Evolutionary conservation across 169 alveolate species (phyloP).

Genomic region (Cryptosporidium viatorum): DNA sequence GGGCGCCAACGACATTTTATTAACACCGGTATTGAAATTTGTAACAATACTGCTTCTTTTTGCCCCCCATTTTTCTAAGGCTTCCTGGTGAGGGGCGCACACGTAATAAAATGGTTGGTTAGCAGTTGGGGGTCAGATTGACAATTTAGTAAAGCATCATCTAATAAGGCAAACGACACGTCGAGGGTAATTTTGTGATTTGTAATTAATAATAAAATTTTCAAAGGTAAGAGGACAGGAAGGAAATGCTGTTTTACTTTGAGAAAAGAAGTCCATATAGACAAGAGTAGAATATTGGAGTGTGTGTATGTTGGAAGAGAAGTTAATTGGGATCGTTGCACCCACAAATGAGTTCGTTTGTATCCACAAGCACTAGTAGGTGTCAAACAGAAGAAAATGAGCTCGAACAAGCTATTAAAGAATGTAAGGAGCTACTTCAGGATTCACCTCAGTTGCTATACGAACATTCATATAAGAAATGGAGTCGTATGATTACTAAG

Average conservation of each 20-base stretch:
- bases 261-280: neutral
- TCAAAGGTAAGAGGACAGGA: neutral
- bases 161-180: neutral
- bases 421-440: constrained; percentile 55
- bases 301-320: neutral
- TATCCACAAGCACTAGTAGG: neutral
- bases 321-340: neutral
- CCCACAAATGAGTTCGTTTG: constrained; percentile 33
- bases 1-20: constrained; percentile 63
- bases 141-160: neutral
- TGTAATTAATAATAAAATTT: neutral
- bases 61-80: neutral
- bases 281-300: neutral
- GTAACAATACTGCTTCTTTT: constrained; percentile 5
- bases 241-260: neutral
- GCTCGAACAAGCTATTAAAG: constrained; percentile 48
- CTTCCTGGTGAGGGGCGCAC: neutral
- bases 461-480: constrained; percentile 61
- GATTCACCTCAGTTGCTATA: constrained; percentile 45
- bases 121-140: neutral
- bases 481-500: constrained; percentile 79
- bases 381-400: neutral
- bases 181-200: neutral
- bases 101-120: neutral
- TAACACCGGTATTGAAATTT: constrained; percentile 48